A percentile compares a stretch with the other conserved stretches of the same genome.
phyloP scores from a whole-genome alignment of 2,329 filamentous ascomycete genomes.

The Purpureocillium lavendulum region DNA sequence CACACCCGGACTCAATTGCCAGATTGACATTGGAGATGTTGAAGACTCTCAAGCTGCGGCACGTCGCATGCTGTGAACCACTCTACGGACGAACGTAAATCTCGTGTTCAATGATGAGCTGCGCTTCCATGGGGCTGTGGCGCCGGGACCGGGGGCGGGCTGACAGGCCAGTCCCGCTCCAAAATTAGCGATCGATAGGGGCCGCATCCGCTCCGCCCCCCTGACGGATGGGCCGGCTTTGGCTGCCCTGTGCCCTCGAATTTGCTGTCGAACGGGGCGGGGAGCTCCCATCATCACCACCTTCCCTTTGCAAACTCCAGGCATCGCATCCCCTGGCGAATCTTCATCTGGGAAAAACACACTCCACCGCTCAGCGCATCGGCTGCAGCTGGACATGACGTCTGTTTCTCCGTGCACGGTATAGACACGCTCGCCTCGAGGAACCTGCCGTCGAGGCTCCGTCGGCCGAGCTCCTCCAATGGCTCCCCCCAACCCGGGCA shows the following conservation, averaged over 20 bases:
- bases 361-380: too few relatives aligned
- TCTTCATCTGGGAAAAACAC: too few relatives aligned
- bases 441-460: not conserved
- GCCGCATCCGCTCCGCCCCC: conserved; percentile 1
- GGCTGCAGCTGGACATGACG: conserved; percentile 1
- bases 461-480: not conserved
- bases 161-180: not conserved
- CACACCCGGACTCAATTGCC: too few relatives aligned
- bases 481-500: not conserved
- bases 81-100: too few relatives aligned
- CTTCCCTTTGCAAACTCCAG: too few relatives aligned
- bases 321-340: too few relatives aligned
- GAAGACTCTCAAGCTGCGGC: too few relatives aligned
- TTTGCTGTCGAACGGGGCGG: too few relatives aligned
- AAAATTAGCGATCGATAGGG: not conserved
- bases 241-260: not conserved
- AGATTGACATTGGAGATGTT: too few relatives aligned
- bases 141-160: not conserved
- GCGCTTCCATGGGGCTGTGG: not conserved
- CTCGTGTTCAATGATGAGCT: not conserved
- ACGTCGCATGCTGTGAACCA: too few relatives aligned
- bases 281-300: too few relatives aligned
- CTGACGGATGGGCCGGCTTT: conserved; percentile 2
- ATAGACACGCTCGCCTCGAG: not conserved
- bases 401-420: not conserved